Base-by-base conservation (phyloP, 495 filamentous ascomycete species). In the Talaromyces ruber region DNA sequence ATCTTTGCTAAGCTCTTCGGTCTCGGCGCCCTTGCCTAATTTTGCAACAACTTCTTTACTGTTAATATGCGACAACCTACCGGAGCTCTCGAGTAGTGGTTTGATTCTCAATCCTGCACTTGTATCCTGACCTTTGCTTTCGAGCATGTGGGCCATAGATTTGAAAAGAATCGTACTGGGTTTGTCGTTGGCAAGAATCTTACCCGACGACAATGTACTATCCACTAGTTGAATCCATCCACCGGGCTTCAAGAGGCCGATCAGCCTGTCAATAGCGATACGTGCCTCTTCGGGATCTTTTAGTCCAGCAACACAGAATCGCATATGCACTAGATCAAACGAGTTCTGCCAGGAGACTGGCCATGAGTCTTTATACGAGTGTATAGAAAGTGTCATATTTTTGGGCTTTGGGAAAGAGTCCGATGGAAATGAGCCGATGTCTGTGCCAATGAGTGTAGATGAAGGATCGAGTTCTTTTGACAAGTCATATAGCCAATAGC, bases 81-180 rank as follows among this genome's bases (percentile, higher is more conserved):
- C 51, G 14, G 51, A 54, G 9, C 5, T 28, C 26, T 54, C 22
- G 3, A 54, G 7, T 6, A 54, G 51, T 6, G 51, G 16, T 11
- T 26, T 54, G 26, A 54, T 54, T 28, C 51, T 25, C 26, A 54
- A 26, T 22, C 51, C 51, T 14, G 51, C 51, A 25, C 21, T 28
- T 25, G 51, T 54, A 28, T 54, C 51, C 22, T 54, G 51, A 16
- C 51, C 51, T 54, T 28, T 54, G 51, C 51, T 54, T 11, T 28
- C n/a, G 12, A 54, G 51, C 51, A 54, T 54, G 16, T 54, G 51
- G 26, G 51, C 51, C 51, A 54, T 54, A 54, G 51, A 54, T 54
- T 54, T 54, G 51, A 54, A 54, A 14, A 54, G 21, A 28, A 54
- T 54, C n/a, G 51, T 54, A 28, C 51, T 54, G 22, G 51, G 51